Evolutionary conservation across 495 filamentous ascomycete species (phyloP), one percentile per base, ranked within the genome.

Genomic region (Schizothecium vesticola): DNA sequence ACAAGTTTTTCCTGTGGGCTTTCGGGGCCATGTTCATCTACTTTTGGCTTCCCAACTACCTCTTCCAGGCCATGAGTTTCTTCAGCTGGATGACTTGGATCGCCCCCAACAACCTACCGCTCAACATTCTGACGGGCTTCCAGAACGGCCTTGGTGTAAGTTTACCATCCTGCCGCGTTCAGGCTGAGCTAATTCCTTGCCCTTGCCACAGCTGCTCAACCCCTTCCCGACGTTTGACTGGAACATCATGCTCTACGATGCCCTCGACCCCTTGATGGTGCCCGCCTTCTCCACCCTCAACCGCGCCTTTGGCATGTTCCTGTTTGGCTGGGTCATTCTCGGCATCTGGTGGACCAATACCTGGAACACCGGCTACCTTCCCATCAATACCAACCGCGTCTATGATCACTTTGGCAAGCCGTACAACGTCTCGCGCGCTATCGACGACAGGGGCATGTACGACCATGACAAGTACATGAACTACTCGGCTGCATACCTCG

Each of bases 11-110:
- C 70, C 21, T 66, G 31, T 67, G 69, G 22, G 76, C 76, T 0
- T 80, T 80, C 21, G 69, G 69, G 6, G 67, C 71, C 61, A 81
- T 80, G 78, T 81, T 80, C 33, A 65, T 80, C 23, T 82, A 80
- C 69, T 81, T 81, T 65, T 82, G 80, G 80, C 77, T 82, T 26
- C 80, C 80, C 55, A 80, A 82, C 69, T 80, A 75, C 68, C 71
- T 82, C 67, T 80, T 80, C 59, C 69, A 65, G 28, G 78, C 74
- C 29, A 66, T 82, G 29, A 79, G 71, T 51, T 72, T 67, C 56
- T 82, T 82, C 65, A 77, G 74, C 73, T 82, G 80, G 80, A 78
- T 81, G 63, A 72, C 76, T 1, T 82, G 80, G 80, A 82, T 82
- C 61, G 69, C 78, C 0, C 80, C 80, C 9, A 67, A 73, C 61